Evolutionary conservation across 768 basidiomycete genomes (phyloP).

Genomic region (Suillus placidus): DNA sequence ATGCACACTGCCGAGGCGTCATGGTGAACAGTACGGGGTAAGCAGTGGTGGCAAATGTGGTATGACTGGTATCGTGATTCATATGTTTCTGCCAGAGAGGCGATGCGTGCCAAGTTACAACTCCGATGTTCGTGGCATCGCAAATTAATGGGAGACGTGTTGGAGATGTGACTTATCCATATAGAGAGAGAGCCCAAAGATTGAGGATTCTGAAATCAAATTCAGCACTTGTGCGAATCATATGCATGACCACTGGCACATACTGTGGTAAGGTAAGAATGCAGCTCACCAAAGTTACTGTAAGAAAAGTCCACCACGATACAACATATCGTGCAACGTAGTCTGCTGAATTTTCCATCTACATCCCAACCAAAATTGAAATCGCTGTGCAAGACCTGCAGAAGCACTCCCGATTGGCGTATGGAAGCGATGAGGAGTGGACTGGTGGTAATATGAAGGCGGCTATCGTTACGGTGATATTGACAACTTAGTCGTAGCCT

Average conservation of each 20-base stretch:
- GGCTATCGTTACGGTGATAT: neutral
- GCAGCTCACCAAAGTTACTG: constrained; percentile 33
- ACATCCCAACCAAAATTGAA: neutral
- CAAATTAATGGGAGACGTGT: constrained; percentile 49
- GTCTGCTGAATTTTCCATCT: neutral
- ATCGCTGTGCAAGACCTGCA: neutral
- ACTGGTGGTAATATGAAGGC: neutral
- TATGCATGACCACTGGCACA: no score
- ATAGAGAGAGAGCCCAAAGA: constrained; percentile 49
- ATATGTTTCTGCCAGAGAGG: constrained; percentile 54
- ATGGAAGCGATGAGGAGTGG: neutral
- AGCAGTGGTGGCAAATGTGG: constrained; percentile 41
- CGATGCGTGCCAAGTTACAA: constrained; percentile 49
- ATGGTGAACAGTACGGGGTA: constrained; percentile 72
- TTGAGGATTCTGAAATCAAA: constrained; percentile 50
- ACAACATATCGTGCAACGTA: neutral
- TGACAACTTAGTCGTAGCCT: neutral
- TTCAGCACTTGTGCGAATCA: neutral
- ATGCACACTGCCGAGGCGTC: constrained; percentile 73
- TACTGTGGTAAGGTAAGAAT: neutral
- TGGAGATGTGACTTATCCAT: constrained; percentile 43
- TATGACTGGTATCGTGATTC: no score
- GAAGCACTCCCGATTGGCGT: no score
- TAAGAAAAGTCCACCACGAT: neutral
- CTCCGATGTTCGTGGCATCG: constrained; percentile 59